These are phyloP conservation scores for Trametes meyenii DNA, from an alignment of 768 basidiomycete genomes.

Conservation along the genomic window DNA sequence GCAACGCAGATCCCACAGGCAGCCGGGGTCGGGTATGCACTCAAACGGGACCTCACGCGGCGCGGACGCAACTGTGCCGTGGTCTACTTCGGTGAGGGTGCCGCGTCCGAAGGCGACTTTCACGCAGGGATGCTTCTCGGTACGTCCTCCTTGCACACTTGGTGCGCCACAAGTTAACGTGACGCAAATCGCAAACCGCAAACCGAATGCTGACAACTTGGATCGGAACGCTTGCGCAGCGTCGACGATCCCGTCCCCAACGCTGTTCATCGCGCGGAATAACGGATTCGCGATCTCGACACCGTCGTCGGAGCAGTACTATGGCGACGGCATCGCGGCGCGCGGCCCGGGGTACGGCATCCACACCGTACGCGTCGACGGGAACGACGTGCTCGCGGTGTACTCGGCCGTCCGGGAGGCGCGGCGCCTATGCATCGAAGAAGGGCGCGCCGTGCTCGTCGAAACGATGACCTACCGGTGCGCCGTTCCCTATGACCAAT, in stretches of 20 bases:
- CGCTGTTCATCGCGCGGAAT: slow-evolving; percentile 74
- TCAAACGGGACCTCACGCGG: slow-evolving; percentile 74
- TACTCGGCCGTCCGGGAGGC: slow-evolving; percentile 73
- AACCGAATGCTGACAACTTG: neutral
- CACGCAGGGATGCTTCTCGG: slow-evolving; percentile 83
- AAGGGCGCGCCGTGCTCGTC: slow-evolving; percentile 79
- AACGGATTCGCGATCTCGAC: slow-evolving; percentile 97
- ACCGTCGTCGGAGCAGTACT: slow-evolving; percentile 84
- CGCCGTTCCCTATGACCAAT: slow-evolving; percentile 21
- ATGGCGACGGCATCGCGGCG: slow-evolving; percentile 91
- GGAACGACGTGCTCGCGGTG: slow-evolving; percentile 90
- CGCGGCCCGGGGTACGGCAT: slow-evolving; percentile 93
- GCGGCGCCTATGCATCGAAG: slow-evolving; percentile 68
- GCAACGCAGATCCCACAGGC: slow-evolving; percentile 96
- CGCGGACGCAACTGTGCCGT: slow-evolving; percentile 76
- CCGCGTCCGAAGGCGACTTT: slow-evolving; percentile 94
- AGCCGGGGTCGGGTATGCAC: slow-evolving; percentile 88
- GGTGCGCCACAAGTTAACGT: neutral
- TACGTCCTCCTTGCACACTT: slow-evolving; percentile 7
- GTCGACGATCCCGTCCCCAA: slow-evolving; percentile 75
- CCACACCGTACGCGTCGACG: slow-evolving; percentile 90
- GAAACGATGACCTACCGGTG: slow-evolving; percentile 93
- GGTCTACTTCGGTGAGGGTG: slow-evolving; percentile 93
- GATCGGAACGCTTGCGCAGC: slow-evolving; percentile 35
- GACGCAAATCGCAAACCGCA: too few species aligned